Evolutionary conservation across 805 yeast species (phyloP), one percentile per base, ranked within the genome.

Genomic region (Sporopachydermia quercuum): DNA sequence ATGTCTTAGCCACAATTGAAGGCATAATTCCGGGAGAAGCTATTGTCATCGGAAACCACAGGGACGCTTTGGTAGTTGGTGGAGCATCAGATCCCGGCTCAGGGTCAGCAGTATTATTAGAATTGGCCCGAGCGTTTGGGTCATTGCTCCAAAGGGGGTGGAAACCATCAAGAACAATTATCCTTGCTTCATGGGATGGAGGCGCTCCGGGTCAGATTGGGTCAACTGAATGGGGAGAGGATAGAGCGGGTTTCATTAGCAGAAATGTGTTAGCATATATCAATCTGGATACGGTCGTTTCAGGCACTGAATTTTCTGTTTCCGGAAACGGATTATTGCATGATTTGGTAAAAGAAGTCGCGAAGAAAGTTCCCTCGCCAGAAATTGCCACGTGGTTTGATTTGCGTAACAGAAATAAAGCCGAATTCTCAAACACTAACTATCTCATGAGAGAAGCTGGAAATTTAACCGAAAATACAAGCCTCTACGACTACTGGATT

Each of bases 31-130:
- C 59, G 34, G 60, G 65, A 37, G 71, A 70, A 38, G 76, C 77
- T 5, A 65, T 80, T 37, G 53, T 81, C 27, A 53, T 80, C 41
- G 91, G 91, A 27, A 80, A 79, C 53, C 91, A 80, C 53, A 70
- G 85, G 41, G 91, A 81, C 52, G 76, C 87, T 2, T 82, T 89
- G 91, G 70, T 76, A 42, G 71, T 75, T 42, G 82, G 82, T 38
- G 84, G 84, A 13, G 86, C 87, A 1, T 78, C 74, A 17, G 91
- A 81, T 56, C 87, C 91, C 19, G 80, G 80, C 55, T 68, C 78
- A 18, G 89, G 89, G 1, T 68, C 81, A 14, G 77, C 86, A 1
- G 72, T 66, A 0, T 44, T 78, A 45, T 55, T 80, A 35, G 89
- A 80, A 52, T 57, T 80, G 35, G 76, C 77, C 4, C 62, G 82